phyloP scores from a whole-genome alignment of 2,329 filamentous ascomycete genomes.

The Pyricularia sp. region DNA sequence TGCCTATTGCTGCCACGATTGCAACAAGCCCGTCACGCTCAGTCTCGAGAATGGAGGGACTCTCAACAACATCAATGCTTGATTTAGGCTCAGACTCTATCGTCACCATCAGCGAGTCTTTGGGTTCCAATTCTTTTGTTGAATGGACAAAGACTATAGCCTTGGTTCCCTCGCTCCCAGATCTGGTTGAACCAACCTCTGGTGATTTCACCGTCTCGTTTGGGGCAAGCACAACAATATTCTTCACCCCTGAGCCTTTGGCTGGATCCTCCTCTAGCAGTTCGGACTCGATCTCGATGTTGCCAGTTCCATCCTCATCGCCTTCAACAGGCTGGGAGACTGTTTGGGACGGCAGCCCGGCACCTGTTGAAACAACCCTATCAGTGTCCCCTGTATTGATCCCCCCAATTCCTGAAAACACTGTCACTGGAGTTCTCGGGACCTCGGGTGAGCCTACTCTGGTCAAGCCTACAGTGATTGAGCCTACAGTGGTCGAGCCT shows the following conservation, averaged over 20 bases:
- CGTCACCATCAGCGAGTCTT: neutral
- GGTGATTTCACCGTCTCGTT: slow-evolving; percentile 3
- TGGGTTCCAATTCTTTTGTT: neutral
- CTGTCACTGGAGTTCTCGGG: neutral
- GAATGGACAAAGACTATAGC: slow-evolving; percentile 1
- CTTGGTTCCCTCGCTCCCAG: neutral
- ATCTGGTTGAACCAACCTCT: neutral
- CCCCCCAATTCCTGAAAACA: neutral
- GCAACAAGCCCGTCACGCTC: neutral
- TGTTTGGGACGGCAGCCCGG: neutral
- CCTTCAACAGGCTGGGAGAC: neutral
- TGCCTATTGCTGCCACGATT: neutral
- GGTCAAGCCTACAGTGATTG: too few relatives aligned
- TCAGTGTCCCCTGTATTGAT: neutral
- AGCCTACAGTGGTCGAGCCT: neutral
- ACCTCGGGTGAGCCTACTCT: neutral
- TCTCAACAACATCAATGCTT: neutral
- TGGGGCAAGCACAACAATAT: neutral
- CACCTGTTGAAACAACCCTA: neutral
- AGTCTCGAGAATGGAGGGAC: neutral
- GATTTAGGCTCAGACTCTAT: neutral
- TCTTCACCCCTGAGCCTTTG: slow-evolving; percentile 1
- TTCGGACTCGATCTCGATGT: neutral
- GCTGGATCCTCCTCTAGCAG: neutral
- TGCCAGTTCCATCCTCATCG: neutral